Base-by-base conservation (phyloP, 495 filamentous ascomycete species). In the Penicillium tannophilum region DNA sequence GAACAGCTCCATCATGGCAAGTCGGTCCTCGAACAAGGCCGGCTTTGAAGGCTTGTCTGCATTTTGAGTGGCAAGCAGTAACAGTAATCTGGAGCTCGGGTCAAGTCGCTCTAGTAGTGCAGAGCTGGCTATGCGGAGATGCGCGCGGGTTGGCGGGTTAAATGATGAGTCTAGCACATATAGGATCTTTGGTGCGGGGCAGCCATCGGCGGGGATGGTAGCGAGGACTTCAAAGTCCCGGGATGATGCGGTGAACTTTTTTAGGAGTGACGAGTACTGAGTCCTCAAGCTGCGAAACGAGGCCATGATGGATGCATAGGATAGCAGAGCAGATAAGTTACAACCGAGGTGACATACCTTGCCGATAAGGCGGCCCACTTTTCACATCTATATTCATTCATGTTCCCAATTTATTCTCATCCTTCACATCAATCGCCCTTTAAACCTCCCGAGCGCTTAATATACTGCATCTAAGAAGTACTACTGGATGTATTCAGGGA, bases 91-190 rank as follows among this genome's bases (percentile, higher is more conserved):
- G 17, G 82, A 74, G 77, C 57, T 3, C 55, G 61, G 28, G 33
- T 64, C 12, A 60, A 63, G 23, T 64, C 63, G 54, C 39, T 81
- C 71, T 20, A 70, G 69, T 4, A 94, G 71, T 11, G 90, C 90
- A 10, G 88, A 86, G 23, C 78, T 76, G 4, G 86, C 90, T 68
- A 98, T 91, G 51, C 78, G 79, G 52, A 89, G 79, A 70, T 97
- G 93, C 11, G 93, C 93, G 39, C 82, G 77, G 3, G 92, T 93
- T 10, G 93, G 93, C 16, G 93, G 93, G 67, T 98, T 98, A 84
- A 96, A 98, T 55, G 90, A 93, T 3, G 93, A 95, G 72, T 98
- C 93, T 63, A 98, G 86, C 60, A 98, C 85, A 71, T 92, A 88
- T 63, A 98, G 81, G 20, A 78, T 78, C 54, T 79, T 75, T 35